These are phyloP conservation scores for Fusarium sp. DNA, from an alignment of 2,329 filamentous ascomycete genomes.

Conservation along the genomic window DNA sequence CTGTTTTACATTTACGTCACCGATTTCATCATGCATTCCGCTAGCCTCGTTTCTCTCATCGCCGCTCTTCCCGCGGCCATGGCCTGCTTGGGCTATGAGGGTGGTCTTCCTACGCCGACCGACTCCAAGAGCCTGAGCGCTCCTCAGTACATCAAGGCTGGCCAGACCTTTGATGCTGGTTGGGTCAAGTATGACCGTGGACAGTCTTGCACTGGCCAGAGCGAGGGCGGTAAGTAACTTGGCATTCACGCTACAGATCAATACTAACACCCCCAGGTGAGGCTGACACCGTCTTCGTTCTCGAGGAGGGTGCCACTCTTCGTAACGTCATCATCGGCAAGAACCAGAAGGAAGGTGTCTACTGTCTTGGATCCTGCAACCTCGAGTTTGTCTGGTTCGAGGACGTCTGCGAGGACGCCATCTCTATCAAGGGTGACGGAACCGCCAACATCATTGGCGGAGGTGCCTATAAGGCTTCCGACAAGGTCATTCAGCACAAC, in stretches of 20 bases:
- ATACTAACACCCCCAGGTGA: slow-evolving; percentile 13
- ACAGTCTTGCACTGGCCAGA: slow-evolving; percentile 54
- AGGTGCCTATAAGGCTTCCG: slow-evolving; percentile 56
- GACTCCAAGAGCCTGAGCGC: slow-evolving; percentile 40
- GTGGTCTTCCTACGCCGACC: slow-evolving; percentile 43
- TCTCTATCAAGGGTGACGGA: slow-evolving; percentile 49
- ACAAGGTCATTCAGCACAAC: slow-evolving; percentile 62
- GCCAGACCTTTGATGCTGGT: slow-evolving; percentile 44
- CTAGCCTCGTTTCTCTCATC: slow-evolving; percentile 28
- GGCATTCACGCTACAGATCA: too few relatives aligned
- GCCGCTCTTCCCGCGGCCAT: slow-evolving; percentile 45
- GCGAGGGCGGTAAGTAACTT: slow-evolving; percentile 52
- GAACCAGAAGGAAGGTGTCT: slow-evolving; percentile 57
- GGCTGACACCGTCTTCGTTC: slow-evolving; percentile 54
- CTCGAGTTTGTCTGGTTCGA: slow-evolving; percentile 61
- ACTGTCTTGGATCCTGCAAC: slow-evolving; percentile 57
- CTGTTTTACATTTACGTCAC: slow-evolving; percentile 2
- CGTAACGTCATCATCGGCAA: slow-evolving; percentile 59
- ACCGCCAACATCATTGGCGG: slow-evolving; percentile 55
- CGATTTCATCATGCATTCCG: slow-evolving; percentile 32
- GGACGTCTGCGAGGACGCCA: slow-evolving; percentile 56
- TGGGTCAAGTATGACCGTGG: slow-evolving; percentile 54
- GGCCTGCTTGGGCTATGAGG: slow-evolving; percentile 40
- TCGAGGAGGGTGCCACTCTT: slow-evolving; percentile 55
- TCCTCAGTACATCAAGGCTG: slow-evolving; percentile 45